phyloP scores from a whole-genome alignment of 768 basidiomycete species.

The Galerina sulciceps region DNA sequence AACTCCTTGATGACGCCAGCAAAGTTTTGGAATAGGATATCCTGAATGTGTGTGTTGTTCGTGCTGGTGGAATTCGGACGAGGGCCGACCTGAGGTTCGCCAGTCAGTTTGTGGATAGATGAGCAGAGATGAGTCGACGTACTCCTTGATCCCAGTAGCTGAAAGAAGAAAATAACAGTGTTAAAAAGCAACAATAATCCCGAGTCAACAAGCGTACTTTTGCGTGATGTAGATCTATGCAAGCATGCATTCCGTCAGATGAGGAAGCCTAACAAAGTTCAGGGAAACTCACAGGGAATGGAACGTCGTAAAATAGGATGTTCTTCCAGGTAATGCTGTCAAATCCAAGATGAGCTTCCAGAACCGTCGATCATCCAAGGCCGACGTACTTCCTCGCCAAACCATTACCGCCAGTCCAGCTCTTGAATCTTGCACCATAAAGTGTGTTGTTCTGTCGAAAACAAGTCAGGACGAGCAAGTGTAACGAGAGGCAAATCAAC shows the following conservation, averaged over 20 bases:
- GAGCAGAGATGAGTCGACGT: slow-evolving; percentile 10
- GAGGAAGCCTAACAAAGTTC: not conserved
- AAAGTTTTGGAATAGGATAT: slow-evolving; percentile 61
- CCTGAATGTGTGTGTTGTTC: slow-evolving; percentile 60
- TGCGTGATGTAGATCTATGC: slow-evolving; percentile 63
- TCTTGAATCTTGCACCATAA: slow-evolving; percentile 70
- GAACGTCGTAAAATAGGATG: slow-evolving; percentile 54
- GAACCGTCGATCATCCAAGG: not conserved
- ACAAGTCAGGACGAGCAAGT: not conserved
- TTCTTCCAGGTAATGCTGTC: slow-evolving; percentile 61
- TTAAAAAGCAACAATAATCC: not conserved
- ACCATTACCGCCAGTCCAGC: slow-evolving; percentile 68
- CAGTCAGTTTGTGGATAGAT: not conserved
- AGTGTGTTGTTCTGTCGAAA: slow-evolving; percentile 46
- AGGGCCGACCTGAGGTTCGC: slow-evolving; percentile 37
- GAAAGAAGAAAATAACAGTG: not conserved
- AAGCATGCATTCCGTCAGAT: not conserved
- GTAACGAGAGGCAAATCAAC: not conserved
- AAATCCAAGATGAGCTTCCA: not conserved
- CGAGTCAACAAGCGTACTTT: slow-evolving; percentile 41
- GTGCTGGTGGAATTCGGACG: slow-evolving; percentile 44
- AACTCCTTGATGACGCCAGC: slow-evolving; percentile 54
- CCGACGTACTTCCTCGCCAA: slow-evolving; percentile 52
- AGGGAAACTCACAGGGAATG: slow-evolving; percentile 50
- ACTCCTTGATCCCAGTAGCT: slow-evolving; percentile 71